Percentiles rank a stretch among this genome's conserved stretches.
phyloP scores from a whole-genome alignment of 2,329 filamentous ascomycete species.

The Talaromyces sp. region DNA sequence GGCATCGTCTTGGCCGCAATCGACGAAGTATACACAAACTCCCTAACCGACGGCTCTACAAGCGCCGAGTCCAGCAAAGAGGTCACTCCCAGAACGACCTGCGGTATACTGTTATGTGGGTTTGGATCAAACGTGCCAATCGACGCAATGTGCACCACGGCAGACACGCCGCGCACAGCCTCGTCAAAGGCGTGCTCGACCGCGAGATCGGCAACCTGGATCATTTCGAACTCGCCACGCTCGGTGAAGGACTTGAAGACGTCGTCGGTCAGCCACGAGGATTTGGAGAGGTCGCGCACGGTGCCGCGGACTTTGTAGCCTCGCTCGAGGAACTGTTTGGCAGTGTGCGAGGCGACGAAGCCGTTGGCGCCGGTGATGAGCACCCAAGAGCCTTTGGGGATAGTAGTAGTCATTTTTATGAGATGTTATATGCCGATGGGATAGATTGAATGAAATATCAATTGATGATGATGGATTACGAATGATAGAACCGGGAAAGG shows the following conservation, averaged over 20 bases:
- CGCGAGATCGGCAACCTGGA: neutral
- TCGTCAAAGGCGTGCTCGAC: slow-evolving; percentile 4
- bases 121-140: slow-evolving; percentile 2
- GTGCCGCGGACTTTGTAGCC: slow-evolving; percentile 5
- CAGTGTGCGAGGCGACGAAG: slow-evolving; percentile 1
- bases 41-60: neutral
- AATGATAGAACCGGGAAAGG: no score
- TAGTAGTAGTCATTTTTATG: neutral
- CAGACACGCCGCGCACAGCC: slow-evolving; percentile 3
- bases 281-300: neutral
- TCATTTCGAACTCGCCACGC: neutral
- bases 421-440: neutral
- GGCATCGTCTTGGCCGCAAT: neutral
- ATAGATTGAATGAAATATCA: neutral
- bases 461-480: neutral
- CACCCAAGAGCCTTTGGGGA: slow-evolving; percentile 5
- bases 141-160: slow-evolving; percentile 1
- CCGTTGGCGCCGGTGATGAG: slow-evolving; percentile 5
- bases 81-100: neutral
- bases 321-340: slow-evolving; percentile 3
- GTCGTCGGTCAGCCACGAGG: slow-evolving; percentile 1
- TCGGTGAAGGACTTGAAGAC: neutral
- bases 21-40: slow-evolving; percentile 7
- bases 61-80: neutral
- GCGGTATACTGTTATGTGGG: slow-evolving; percentile 1